Base-by-base conservation (phyloP, 1,284 basidiomycete genomes). In the Leccinum solheimii region DNA sequence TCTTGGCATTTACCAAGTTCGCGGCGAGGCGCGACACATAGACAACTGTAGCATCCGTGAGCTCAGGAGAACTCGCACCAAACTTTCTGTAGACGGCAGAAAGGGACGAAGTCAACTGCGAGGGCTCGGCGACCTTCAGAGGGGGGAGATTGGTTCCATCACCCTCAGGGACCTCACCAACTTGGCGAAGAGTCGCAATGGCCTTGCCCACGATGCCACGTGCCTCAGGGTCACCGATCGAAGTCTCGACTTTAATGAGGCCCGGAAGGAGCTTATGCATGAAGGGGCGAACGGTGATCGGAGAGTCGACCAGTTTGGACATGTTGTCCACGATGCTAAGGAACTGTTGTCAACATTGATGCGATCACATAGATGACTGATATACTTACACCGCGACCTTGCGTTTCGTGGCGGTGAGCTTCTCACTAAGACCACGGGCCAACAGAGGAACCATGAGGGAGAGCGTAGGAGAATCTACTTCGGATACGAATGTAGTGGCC, bases 401-500 rank as follows among this genome's bases (percentile, higher is more conserved):
- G 70, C 96, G 94, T 85, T 97, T 96, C 69, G 90, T 97, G 66
- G 95, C 90, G 65, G 95, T 98, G 65, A 92, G 86, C 82, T 97
- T 96, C 86, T 98, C 95, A 68, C 80, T 86, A 68, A 98, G 86
- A 88, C 97, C 97, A 85, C 97, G 95, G 66, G 92, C 87, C 65
- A 99, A 86, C 52, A 99, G 90, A 72, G 97, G 97, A 64, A 97
- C 97, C 94, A 99, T 98, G 70, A 99, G 90, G 69, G 97, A 98
- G 71, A 99, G 91, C 68, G 97, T 99, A 65, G 97, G 89, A 66
- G 97, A 96, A 78, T 99, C 97, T 81, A 99, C 97, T 85, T 99
- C 97, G 66, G 96, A 95, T 89, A 99, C 97, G 90, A 99, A 99
- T 78, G 97, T 99, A 80, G 97, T 99, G 64, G 97, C 91, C 78